Conservation (phyloP, 2,329 filamentous ascomycete genomes). For the Beauveria brongniartii region DNA sequence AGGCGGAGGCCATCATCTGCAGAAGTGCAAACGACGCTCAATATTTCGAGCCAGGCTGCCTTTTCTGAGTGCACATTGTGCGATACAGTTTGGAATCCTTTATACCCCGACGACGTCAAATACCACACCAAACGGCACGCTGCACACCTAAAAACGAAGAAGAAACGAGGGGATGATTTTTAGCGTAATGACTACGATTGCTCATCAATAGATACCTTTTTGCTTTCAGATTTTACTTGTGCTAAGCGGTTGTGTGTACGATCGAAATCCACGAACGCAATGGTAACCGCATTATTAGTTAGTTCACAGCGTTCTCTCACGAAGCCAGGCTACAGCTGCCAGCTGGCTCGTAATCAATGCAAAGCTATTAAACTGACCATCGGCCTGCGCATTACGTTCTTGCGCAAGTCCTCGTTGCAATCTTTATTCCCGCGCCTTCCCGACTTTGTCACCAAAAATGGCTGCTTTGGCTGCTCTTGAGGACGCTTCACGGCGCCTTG, state of each 20-base stretch:
- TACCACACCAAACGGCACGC: slow-evolving; percentile 33
- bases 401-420: too few relatives aligned
- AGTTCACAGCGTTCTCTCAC: background rate
- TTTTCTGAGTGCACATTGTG: slow-evolving; percentile 37
- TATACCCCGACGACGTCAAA: slow-evolving; percentile 35
- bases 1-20: slow-evolving; percentile 14
- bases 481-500: background rate
- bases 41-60: slow-evolving; percentile 32
- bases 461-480: background rate
- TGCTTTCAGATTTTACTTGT: background rate
- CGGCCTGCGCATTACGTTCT: background rate
- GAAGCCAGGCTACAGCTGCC: background rate
- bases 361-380: background rate
- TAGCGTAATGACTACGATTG: slow-evolving; percentile 2
- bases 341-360: background rate
- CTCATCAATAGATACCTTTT: slow-evolving; percentile 1
- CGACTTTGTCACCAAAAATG: background rate
- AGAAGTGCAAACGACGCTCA: slow-evolving; percentile 34
- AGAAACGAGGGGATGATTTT: slow-evolving; percentile 7
- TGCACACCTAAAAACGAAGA: slow-evolving; percentile 22
- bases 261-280: background rate
- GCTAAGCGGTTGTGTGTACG: background rate
- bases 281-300: too few relatives aligned
- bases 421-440: too few relatives aligned
- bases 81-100: slow-evolving; percentile 35